phyloP scores from a whole-genome alignment of 1,139 yeast genomes.

The Kluyveromyces marxianus region DNA sequence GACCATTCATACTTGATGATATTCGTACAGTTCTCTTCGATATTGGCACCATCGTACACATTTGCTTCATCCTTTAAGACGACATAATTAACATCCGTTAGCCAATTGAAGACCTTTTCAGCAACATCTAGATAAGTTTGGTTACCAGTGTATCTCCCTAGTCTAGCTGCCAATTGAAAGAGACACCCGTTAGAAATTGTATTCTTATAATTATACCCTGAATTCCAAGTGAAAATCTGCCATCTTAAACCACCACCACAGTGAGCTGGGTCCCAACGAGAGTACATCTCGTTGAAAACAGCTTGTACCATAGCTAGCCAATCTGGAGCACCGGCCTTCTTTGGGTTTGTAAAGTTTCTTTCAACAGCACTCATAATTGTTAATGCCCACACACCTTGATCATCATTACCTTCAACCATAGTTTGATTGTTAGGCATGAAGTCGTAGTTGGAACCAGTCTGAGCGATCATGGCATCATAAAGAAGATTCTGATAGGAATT shows the following conservation, averaged over 20 bases:
- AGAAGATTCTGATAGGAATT: constrained; percentile 36
- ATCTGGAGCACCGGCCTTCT: constrained; percentile 30
- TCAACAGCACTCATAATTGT: constrained; percentile 92
- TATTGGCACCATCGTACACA: constrained; percentile 73
- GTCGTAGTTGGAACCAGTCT: constrained; percentile 46
- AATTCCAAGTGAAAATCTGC: constrained; percentile 94
- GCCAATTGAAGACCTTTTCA: constrained; percentile 77
- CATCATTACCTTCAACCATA: constrained; percentile 94
- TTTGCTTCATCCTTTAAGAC: constrained; percentile 40
- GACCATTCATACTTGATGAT: constrained; percentile 69
- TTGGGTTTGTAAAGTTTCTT: constrained; percentile 46
- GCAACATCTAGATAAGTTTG: constrained; percentile 73
- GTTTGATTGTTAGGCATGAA: constrained; percentile 83
- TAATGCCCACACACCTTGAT: constrained; percentile 95
- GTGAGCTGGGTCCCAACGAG: constrained; percentile 68
- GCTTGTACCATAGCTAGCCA: constrained; percentile 79
- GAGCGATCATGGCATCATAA: constrained; percentile 45
- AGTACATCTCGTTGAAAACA: constrained; percentile 81
- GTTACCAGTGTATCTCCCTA: constrained; percentile 75
- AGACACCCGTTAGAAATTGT: constrained; percentile 86
- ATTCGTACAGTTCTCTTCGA: constrained; percentile 54
- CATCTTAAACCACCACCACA: constrained; percentile 92
- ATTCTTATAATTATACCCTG: constrained; percentile 89
- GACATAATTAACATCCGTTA: constrained; percentile 53
- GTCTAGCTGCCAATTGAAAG: constrained; percentile 80